A percentile compares a stretch with the other conserved stretches of the same genome.
Evolutionary conservation across 305 asterid genomes (phyloP).

Genomic region (Fraxinus sp.): DNA sequence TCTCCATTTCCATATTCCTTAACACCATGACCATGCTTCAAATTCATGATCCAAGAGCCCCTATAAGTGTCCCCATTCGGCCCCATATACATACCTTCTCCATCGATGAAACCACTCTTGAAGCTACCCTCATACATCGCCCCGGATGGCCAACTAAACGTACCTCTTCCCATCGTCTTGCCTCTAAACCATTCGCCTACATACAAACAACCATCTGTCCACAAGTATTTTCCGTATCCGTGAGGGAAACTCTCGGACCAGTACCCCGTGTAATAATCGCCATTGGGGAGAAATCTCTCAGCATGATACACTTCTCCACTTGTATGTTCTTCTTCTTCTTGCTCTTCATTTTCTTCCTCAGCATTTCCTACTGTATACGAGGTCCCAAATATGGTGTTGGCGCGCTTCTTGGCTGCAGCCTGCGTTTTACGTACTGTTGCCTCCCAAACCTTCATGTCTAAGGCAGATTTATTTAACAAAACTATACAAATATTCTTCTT

Average conservation of each 20-base stretch:
- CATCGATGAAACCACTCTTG: slow-evolving; percentile 83
- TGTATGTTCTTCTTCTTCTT: slow-evolving; percentile 44
- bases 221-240: slow-evolving; percentile 76
- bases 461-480: neutral
- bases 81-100: slow-evolving; percentile 63
- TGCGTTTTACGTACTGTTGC: slow-evolving; percentile 89
- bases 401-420: slow-evolving; percentile 92
- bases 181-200: slow-evolving; percentile 71
- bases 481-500: neutral
- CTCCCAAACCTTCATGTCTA: slow-evolving; percentile 97
- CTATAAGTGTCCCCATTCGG: slow-evolving; percentile 50
- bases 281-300: slow-evolving; percentile 79
- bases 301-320: slow-evolving; percentile 73
- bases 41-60: slow-evolving; percentile 71
- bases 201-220: slow-evolving; percentile 88
- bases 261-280: slow-evolving; percentile 85
- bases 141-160: slow-evolving; percentile 70
- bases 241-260: slow-evolving; percentile 82
- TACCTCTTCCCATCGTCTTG: slow-evolving; percentile 59
- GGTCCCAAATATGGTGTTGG: slow-evolving; percentile 79
- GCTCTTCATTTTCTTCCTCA: slow-evolving; percentile 33
- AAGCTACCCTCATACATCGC: slow-evolving; percentile 73
- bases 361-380: slow-evolving; percentile 42
- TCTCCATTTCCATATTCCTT: slow-evolving; percentile 61
- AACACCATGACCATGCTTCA: slow-evolving; percentile 56